Evolutionary conservation across 768 basidiomycete genomes (phyloP).

Genomic region (Multifurca ochricompacta): DNA sequence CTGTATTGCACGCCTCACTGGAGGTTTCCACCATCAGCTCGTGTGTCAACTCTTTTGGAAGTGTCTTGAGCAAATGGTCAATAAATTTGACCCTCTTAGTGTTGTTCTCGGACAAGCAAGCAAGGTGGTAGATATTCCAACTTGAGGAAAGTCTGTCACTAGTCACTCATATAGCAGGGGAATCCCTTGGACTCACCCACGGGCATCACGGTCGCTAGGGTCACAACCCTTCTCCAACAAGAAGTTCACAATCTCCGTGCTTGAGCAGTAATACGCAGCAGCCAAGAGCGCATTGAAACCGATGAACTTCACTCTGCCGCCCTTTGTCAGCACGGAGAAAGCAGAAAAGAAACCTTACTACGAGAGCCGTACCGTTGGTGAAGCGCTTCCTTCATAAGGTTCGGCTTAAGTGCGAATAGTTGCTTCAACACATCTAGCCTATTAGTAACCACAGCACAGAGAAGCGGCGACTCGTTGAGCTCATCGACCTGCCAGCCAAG

Average conservation of each 20-base stretch:
- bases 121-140: conserved; percentile 50
- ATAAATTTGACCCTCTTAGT: conserved; percentile 27
- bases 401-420: conserved; percentile 37
- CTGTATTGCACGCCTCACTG: conserved; percentile 40
- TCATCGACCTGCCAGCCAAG: conserved; percentile 43
- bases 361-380: conserved; percentile 34
- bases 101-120: conserved; percentile 29
- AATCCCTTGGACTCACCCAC: conserved; percentile 33
- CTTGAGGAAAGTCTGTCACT: conserved; percentile 27
- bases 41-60: conserved; percentile 43
- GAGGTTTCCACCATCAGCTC: conserved; percentile 39
- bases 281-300: conserved; percentile 40
- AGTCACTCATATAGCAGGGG: not conserved
- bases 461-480: conserved; percentile 47
- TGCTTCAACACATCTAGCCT: conserved; percentile 36
- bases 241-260: conserved; percentile 39
- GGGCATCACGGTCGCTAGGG: conserved; percentile 35
- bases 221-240: conserved; percentile 41
- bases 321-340: not conserved
- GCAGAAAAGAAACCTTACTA: not conserved
- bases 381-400: conserved; percentile 35
- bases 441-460: conserved; percentile 34
- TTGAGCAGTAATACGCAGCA: conserved; percentile 30
- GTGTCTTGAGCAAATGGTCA: conserved; percentile 38
- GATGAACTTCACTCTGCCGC: conserved; percentile 40